Percentiles rank a stretch among this genome's conserved stretches.
These are phyloP conservation scores for Amaranthus palmeri DNA, from an alignment of 148 eudicot species.

Conservation along the genomic window DNA sequence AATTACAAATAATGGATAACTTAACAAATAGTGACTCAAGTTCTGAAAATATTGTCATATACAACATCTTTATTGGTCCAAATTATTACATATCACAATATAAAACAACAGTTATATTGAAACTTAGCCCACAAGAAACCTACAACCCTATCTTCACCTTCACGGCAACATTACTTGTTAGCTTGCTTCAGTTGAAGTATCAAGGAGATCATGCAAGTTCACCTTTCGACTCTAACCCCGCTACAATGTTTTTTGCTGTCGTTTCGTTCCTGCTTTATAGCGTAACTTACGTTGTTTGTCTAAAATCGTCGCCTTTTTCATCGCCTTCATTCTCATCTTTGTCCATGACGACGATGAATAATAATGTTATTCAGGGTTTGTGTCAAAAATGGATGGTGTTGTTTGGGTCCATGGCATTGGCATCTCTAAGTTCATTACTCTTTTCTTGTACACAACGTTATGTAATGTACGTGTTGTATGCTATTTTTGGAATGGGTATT, in stretches of 20 bases:
- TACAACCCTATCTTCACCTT: neutral
- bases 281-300: neutral
- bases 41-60: no score
- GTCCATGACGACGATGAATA: no score
- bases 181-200: conserved; percentile 13
- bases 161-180: neutral
- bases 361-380: neutral
- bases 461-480: neutral
- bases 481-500: neutral
- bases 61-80: no score
- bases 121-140: no score
- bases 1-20: no score
- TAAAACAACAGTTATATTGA: no score
- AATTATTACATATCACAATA: no score
- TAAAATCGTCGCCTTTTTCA: neutral
- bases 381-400: neutral
- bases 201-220: neutral
- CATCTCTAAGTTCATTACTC: conserved; percentile 7
- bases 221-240: conserved; percentile 9
- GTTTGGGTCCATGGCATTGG: conserved; percentile 2
- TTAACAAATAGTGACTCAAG: no score
- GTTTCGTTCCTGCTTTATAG: conserved; percentile 5
- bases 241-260: neutral
- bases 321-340: no score
- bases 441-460: neutral